A percentile compares a stretch with the other conserved stretches of the same genome.
Evolutionary conservation across 352 stramenopile species (phyloP).

Genomic region (Phytophthora boehmeriae): DNA sequence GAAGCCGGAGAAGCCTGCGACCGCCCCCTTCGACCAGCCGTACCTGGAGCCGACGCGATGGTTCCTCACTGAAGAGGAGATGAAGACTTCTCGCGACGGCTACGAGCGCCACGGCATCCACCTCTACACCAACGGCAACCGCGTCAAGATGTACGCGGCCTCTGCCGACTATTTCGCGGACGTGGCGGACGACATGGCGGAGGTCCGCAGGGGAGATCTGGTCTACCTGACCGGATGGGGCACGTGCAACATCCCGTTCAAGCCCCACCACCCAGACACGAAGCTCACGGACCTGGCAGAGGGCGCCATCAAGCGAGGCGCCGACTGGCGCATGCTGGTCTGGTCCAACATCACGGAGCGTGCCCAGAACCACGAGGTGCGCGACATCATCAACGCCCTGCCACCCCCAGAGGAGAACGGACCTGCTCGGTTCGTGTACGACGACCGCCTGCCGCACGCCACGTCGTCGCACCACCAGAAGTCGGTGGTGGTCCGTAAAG

Average conservation of each 20-base stretch:
- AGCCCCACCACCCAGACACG: conserved; percentile 43
- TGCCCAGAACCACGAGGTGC: conserved; percentile 58
- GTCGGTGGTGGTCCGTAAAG: conserved; percentile 56
- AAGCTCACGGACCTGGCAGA: conserved; percentile 43
- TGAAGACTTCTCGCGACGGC: conserved; percentile 50
- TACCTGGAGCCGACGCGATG: conserved; percentile 55
- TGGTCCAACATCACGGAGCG: conserved; percentile 71
- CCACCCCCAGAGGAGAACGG: conserved; percentile 35
- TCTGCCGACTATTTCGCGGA: conserved; percentile 56
- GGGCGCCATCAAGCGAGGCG: conserved; percentile 37
- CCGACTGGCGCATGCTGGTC: conserved; percentile 58
- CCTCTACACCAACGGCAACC: conserved; percentile 53
- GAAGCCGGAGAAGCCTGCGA: conserved; percentile 28
- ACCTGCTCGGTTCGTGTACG: conserved; percentile 54
- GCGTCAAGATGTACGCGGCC: conserved; percentile 53
- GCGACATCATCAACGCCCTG: conserved; percentile 57
- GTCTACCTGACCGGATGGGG: conserved; percentile 69
- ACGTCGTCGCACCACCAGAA: conserved; percentile 77
- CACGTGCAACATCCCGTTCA: conserved; percentile 64
- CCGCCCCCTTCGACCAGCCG: conserved; percentile 50
- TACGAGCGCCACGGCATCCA: conserved; percentile 48
- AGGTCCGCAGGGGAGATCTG: conserved; percentile 32
- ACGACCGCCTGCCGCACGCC: conserved; percentile 62
- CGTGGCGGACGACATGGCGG: conserved; percentile 51
- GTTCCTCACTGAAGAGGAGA: conserved; percentile 69